These are phyloP conservation scores for Pichia cabralensis DNA, from an alignment of 805 yeast genomes.

Conservation along the genomic window DNA sequence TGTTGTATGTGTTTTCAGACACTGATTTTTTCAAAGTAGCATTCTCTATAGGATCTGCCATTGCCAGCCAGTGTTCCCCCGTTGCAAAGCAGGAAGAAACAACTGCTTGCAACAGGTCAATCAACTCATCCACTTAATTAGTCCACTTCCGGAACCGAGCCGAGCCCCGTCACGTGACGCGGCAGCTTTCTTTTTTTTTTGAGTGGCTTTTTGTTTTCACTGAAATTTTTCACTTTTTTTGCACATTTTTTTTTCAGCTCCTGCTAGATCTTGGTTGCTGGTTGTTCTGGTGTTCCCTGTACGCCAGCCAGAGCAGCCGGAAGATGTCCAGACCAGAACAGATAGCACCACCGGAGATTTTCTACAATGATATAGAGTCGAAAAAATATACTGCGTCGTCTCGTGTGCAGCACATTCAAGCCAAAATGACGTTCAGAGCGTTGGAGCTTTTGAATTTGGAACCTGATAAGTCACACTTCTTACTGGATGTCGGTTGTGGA, in stretches of 20 bases:
- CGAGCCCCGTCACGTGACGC: no score
- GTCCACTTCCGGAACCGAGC: no score
- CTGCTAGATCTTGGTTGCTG: background rate
- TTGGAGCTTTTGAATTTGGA: constrained; percentile 76
- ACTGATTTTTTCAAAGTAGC: background rate
- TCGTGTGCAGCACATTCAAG: constrained; percentile 97
- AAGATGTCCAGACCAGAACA: constrained; percentile 92
- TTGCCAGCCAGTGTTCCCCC: background rate
- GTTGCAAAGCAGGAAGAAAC: no score
- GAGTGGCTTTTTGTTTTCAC: no score
- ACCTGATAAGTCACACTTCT: constrained; percentile 47
- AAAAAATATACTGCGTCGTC: constrained; percentile 84
- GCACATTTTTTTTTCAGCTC: no score
- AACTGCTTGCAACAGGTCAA: no score
- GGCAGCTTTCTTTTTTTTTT: no score
- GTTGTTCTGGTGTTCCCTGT: background rate
- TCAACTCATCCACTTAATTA: no score
- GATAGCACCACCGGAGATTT: constrained; percentile 92
- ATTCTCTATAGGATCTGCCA: background rate
- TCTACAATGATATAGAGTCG: constrained; percentile 86
- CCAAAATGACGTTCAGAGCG: constrained; percentile 93
- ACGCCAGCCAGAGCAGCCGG: no score
- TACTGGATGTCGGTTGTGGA: constrained; percentile 94
- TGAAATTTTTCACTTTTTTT: background rate
- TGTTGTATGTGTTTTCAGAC: constrained; percentile 1